Evolutionary conservation across 2,329 filamentous ascomycete species (phyloP).

Genomic region (Paraphaeosphaeria sporulosa): DNA sequence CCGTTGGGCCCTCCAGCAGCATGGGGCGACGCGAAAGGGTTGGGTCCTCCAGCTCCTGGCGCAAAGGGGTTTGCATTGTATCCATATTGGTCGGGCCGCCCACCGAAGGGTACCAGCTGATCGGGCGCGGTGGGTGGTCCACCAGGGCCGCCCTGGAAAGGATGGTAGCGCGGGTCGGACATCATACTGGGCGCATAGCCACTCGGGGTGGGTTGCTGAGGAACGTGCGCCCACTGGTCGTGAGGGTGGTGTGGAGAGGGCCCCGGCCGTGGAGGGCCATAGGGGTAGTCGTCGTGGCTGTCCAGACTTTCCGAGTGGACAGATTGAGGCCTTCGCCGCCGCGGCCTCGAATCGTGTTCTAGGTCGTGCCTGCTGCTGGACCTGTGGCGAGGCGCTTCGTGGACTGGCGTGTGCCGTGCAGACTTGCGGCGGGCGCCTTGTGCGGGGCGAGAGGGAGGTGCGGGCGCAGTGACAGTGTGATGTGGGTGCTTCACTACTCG

Average conservation of each 20-base stretch:
- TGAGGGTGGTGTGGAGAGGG: constrained; percentile 46
- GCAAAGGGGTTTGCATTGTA: constrained; percentile 45
- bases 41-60: constrained; percentile 30
- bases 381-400: constrained; percentile 42
- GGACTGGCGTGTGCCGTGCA: constrained; percentile 44
- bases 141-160: constrained; percentile 27
- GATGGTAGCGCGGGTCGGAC: constrained; percentile 44
- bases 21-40: constrained; percentile 48
- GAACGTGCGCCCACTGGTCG: constrained; percentile 47
- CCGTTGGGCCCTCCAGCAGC: constrained; percentile 31
- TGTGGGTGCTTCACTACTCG: constrained; percentile 45
- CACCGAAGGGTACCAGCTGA: constrained; percentile 41
- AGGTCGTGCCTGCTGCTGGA: constrained; percentile 43
- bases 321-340: constrained; percentile 44
- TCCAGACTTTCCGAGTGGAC: constrained; percentile 53
- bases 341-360: constrained; percentile 37
- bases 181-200: constrained; percentile 50
- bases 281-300: constrained; percentile 56
- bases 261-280: constrained; percentile 35
- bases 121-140: constrained; percentile 32
- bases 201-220: constrained; percentile 39
- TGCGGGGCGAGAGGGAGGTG: constrained; percentile 42
- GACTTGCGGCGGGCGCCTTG: constrained; percentile 51
- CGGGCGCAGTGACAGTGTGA: constrained; percentile 39
- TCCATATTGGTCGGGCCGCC: constrained; percentile 48